Evolutionary conservation across 257 asterid species (phyloP), one percentile per base, ranked within the genome.

Genomic region (Nicotiana knightiana): DNA sequence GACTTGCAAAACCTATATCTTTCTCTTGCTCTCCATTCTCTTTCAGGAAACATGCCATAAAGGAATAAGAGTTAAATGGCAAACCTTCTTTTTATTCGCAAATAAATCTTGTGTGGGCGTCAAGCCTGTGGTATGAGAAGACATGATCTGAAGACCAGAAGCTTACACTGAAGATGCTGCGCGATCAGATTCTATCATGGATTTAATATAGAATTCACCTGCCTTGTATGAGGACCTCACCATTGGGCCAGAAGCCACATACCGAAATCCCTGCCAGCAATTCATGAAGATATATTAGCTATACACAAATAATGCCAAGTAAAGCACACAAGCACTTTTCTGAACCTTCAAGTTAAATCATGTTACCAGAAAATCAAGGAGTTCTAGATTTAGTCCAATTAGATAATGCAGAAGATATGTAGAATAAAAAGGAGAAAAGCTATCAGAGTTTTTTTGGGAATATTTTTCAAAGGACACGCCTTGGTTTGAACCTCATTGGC

Each of bases 231-330:
- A 94, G 10, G 99, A 94, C 87, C 98, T 91, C 21, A 96, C 99
- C 99, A 94, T 94, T 73, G 99, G 99, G 57, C 99, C 99, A 76
- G 99, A 93, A 76, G 99, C 99, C 76, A 96, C 98, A 46, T 96
- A 96, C 37, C 98, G 93, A 65, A 96, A 96, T 17, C 99, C 99
- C 99, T 93, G 94, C 48, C 81, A 81, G 39, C 48, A 16, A 68
- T 13, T 80, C 77, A 83, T 75, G 73, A 67, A 83, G 65, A 37
- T 37, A 0, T 65, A 48, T 46, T 43, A 43, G 12, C 35, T 43
- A 3, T 11, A 43, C 37, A 3, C 61, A 12, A 46, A 46, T 33
- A 33, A 33, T 0, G 6, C 37, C 10, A 71, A 43, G 11, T 24
- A 39, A 10, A 0, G 58, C 37, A 33, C 4, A 33, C 37, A n/a